Percentiles rank a stretch among this genome's conserved stretches.
Conservation (phyloP, 805 yeast species). For the Yamadazyma paraphyllophila region DNA sequence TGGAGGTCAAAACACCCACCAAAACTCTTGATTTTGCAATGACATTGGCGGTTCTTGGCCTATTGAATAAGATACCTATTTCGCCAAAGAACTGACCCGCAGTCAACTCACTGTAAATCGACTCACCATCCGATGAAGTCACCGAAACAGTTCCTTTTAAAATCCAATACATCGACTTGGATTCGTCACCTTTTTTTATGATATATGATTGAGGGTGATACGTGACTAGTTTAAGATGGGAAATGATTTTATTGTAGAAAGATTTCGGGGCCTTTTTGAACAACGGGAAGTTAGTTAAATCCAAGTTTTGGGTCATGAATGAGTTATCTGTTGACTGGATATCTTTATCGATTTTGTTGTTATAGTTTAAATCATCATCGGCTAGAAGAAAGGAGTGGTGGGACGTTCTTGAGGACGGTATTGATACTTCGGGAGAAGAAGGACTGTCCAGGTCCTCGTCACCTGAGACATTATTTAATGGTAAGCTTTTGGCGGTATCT, state of each 20-base stretch:
- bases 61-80: conserved; percentile 69
- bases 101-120: conserved; percentile 65
- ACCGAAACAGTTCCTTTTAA: conserved; percentile 74
- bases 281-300: conserved; percentile 44
- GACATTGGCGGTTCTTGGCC: conserved; percentile 79
- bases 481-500: not conserved
- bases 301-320: conserved; percentile 21
- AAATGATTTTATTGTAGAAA: conserved; percentile 58
- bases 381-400: not conserved
- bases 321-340: conserved; percentile 19
- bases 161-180: conserved; percentile 78
- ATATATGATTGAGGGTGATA: conserved; percentile 68
- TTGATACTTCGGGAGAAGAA: not conserved
- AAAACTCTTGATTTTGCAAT: conserved; percentile 66
- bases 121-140: conserved; percentile 74
- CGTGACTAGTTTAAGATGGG: conserved; percentile 56
- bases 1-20: conserved; percentile 66
- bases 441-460: not conserved
- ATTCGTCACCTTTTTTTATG: conserved; percentile 68
- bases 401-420: not conserved
- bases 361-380: conserved; percentile 8
- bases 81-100: conserved; percentile 78
- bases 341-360: conserved; percentile 12
- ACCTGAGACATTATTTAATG: not conserved
- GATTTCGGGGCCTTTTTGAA: conserved; percentile 66